Evolutionary conservation across 768 basidiomycete species (phyloP), one percentile per base, ranked within the genome.

Genomic region (Leucosporidium creatinivorum): DNA sequence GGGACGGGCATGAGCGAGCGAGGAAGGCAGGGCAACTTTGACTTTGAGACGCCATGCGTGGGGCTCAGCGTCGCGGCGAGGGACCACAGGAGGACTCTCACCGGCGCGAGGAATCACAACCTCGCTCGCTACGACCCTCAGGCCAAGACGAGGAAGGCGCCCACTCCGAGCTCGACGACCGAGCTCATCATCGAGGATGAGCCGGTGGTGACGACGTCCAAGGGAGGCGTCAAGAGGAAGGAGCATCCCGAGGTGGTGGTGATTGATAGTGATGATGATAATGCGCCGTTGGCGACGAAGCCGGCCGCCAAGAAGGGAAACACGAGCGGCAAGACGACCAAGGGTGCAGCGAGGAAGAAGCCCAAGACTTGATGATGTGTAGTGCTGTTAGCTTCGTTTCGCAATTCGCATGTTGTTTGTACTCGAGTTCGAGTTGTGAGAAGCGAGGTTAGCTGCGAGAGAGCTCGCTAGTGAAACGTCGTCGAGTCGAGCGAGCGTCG

Each of bases 11-110:
- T 26, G 26, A 30, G 28, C 26, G 59, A 60, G 59, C 56, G 62
- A 5, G 71, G 71, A 21, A n/a, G 10, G n/a, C 71, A 73, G 48
- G 69, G 65, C 25, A 73, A 69, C 52, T 73, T 73, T 30, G 71
- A 73, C 39, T 73, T 69, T 13, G 71, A 73, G 48, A 73, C 71
- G 61, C 63, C 71, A 0, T 69, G 71, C 54, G 60, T 58, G 51
- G 58, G 49, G 0, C 51, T 73, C 19, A 52, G 31, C 19, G 57
- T 69, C n/a, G 55, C 63, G 13, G 71, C 71, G 21, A 25, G 60
- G 23, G 71, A 69, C 31, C 63, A 65, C 30, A 30, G 71, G 1
- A 52, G 68, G 33, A 73, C 71, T 30, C 31, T 30, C 5, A 25
- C 60, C 13, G 23, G 61, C 17, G 44, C 63, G 2, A 7, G 39